phyloP scores from a whole-genome alignment of 108 stramenopile species.

The Skeletonema grethae region DNA sequence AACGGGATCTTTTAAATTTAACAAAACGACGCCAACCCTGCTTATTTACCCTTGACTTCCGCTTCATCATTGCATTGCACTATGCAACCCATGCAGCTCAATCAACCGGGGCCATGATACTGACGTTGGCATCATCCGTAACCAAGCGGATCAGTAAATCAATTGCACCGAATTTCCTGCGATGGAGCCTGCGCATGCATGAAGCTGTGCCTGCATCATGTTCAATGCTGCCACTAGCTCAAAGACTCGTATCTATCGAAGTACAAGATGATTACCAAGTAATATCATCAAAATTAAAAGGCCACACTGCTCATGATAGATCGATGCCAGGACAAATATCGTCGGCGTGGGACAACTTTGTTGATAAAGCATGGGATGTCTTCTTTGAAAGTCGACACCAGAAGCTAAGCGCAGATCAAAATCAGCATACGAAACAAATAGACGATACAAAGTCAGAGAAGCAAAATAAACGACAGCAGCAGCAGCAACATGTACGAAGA shows the following conservation, averaged over 20 bases:
- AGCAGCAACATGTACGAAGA: slow-evolving; percentile 1
- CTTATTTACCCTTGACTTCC: too few relatives aligned
- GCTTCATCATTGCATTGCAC: too few relatives aligned
- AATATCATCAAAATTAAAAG: slow-evolving; percentile 8
- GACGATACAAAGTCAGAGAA: slow-evolving; percentile 25
- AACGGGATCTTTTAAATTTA: too few relatives aligned
- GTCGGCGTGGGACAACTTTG: slow-evolving; percentile 35
- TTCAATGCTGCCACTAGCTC: slow-evolving; percentile 54
- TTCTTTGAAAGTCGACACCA: slow-evolving; percentile 34
- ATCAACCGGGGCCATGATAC: not conserved
- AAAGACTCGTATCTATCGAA: slow-evolving; percentile 57
- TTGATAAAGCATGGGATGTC: slow-evolving; percentile 40
- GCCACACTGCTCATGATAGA: not conserved
- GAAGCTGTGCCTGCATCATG: slow-evolving; percentile 16
- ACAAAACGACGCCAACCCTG: too few relatives aligned
- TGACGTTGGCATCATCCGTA: slow-evolving; percentile 20
- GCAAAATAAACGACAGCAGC: slow-evolving; percentile 2
- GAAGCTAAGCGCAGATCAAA: slow-evolving; percentile 13
- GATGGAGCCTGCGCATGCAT: slow-evolving; percentile 32
- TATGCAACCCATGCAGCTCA: too few relatives aligned
- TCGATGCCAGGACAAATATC: slow-evolving; percentile 3
- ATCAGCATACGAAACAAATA: not conserved
- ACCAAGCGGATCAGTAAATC: slow-evolving; percentile 41
- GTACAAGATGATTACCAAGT: slow-evolving; percentile 50
- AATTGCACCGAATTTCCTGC: slow-evolving; percentile 34